Evolutionary conservation across 192 early-diverging fungal genomes (phyloP), one percentile per base, ranked within the genome.

Genomic region (Coemansia sp.): DNA sequence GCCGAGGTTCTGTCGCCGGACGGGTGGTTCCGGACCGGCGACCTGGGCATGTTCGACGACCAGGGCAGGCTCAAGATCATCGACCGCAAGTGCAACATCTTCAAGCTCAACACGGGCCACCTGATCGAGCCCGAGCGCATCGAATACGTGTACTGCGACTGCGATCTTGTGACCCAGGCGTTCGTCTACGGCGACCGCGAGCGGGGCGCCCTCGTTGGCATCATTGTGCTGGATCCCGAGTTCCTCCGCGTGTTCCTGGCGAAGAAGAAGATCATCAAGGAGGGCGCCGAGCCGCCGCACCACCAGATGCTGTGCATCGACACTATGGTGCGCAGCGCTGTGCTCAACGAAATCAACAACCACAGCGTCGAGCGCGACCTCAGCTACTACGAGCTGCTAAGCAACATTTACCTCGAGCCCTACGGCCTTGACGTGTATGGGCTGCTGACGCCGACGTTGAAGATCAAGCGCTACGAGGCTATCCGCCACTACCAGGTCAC

Each of bases 61-160:
- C 89, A 95, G 65, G 95, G 95, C 11, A 85, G 90, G 46, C 73
- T 99, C 23, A 78, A 85, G 36, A 89, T 99, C 46, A 96, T 99
- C 71, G 97, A 99, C 78, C 89, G 97, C 64, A 93, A 91, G 73
- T 96, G 95, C 90, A 97, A 96, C 77, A 87, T 99, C 43, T 92
- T 99, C 75, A 95, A 93, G 74, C 83, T 96, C 61, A 84, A 87
- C 23, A 87, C 95, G 63, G 97, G 94, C 60, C 95, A 97, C 71
- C 88, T 92, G 77, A 93, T 99, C 76, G 97, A 95, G 38, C 84
- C 97, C 38, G 97, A 99, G 80, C 92, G 93, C 69, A 84, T 99
- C 26, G 97, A 99, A 72, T 90, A 93, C 36, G 85, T 94, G 18
- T 97, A 96, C 87, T 95, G 93, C 80, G 86, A 88, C 69, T 56